Evolutionary conservation across 2,329 filamentous ascomycete species (phyloP).

Genomic region (Colletotrichum lini): DNA sequence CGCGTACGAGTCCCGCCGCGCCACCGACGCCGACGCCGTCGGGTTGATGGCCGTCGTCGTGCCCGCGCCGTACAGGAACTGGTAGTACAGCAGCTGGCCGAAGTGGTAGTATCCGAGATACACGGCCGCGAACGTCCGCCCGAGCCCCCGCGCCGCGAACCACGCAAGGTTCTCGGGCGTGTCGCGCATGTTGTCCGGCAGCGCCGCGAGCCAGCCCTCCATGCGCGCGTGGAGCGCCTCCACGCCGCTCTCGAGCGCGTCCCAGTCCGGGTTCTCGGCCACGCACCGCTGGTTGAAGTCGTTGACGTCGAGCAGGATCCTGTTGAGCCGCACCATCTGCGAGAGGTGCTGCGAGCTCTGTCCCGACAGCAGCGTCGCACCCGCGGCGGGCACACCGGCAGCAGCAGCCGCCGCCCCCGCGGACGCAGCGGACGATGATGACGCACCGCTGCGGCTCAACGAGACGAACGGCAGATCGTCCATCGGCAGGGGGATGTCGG

Average conservation of each 20-base stretch:
- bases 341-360: slow-evolving; percentile 49
- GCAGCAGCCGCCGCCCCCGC: neutral
- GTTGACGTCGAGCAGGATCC: slow-evolving; percentile 57
- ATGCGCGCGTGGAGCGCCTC: slow-evolving; percentile 50
- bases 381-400: too few relatives aligned
- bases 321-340: slow-evolving; percentile 48
- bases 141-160: slow-evolving; percentile 55
- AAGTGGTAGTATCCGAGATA: slow-evolving; percentile 64
- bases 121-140: slow-evolving; percentile 59
- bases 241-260: slow-evolving; percentile 50
- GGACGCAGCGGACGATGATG: too few relatives aligned
- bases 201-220: slow-evolving; percentile 52
- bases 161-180: slow-evolving; percentile 55
- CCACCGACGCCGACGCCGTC: slow-evolving; percentile 29
- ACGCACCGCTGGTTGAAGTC: slow-evolving; percentile 54
- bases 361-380: slow-evolving; percentile 13
- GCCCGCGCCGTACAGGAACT: slow-evolving; percentile 53
- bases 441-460: slow-evolving; percentile 22
- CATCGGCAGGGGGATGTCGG: slow-evolving; percentile 52
- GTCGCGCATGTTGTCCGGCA: slow-evolving; percentile 55
- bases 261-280: slow-evolving; percentile 44
- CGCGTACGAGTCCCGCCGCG: slow-evolving; percentile 53
- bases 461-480: slow-evolving; percentile 53
- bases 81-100: slow-evolving; percentile 62
- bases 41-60: slow-evolving; percentile 42